Conservation (phyloP, 257 asterid species). For the Marsdenia floribunda region DNA sequence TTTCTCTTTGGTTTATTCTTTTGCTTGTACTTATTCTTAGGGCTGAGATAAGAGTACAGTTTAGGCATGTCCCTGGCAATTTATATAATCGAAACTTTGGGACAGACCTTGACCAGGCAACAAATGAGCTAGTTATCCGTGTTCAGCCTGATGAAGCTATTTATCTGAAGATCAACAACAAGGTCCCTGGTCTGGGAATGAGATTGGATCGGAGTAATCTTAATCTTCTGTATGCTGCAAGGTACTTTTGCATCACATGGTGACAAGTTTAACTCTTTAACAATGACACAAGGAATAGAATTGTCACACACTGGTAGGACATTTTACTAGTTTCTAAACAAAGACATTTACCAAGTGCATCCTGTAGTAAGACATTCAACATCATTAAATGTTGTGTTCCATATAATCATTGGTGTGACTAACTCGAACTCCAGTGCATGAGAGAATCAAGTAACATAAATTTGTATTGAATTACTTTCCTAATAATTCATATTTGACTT, state of each 20-base stretch:
- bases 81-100: conserved; percentile 67
- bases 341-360: neutral
- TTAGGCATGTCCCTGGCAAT: conserved; percentile 91
- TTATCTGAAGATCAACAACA: conserved; percentile 81
- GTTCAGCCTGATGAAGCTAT: conserved; percentile 97
- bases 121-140: conserved; percentile 96
- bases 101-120: conserved; percentile 74
- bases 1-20: conserved; percentile 2
- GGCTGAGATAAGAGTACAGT: conserved; percentile 92
- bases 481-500: neutral
- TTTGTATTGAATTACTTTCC: too few species aligned
- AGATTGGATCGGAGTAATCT: conserved; percentile 85
- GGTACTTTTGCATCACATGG: conserved; percentile 38
- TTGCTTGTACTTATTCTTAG: conserved; percentile 29
- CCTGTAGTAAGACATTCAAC: neutral
- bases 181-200: conserved; percentile 96
- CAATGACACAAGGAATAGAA: neutral
- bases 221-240: conserved; percentile 83
- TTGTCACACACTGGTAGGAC: neutral
- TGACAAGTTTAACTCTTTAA: neutral
- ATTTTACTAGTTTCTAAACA: neutral
- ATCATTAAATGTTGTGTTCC: neutral
- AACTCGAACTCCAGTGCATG: neutral
- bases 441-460: neutral
- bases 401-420: neutral